Conservation (phyloP, 2,329 filamentous ascomycete species). For the Alternaria panax region DNA sequence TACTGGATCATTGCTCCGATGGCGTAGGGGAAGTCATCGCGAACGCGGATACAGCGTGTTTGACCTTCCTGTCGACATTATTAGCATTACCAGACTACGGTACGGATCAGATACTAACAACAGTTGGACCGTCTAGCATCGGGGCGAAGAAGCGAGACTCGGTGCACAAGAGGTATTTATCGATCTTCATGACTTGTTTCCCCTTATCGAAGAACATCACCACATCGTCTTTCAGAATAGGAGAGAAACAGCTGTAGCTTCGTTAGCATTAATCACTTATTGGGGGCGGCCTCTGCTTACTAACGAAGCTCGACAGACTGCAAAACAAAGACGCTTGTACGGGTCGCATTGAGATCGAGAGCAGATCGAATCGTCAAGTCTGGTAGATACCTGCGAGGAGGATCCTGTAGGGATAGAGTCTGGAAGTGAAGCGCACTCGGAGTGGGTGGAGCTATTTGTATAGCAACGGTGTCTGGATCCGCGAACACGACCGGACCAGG, state of each 20-base stretch:
- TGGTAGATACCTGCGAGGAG: not conserved
- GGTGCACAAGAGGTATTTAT: constrained; percentile 24
- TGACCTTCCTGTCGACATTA: constrained; percentile 1
- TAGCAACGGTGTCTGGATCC: not conserved
- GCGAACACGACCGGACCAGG: constrained; percentile 9
- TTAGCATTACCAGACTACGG: not conserved
- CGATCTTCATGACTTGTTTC: constrained; percentile 20
- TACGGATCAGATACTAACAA: constrained; percentile 2
- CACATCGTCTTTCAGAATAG: constrained; percentile 21
- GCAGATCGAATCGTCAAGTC: not conserved
- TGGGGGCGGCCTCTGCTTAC: constrained; percentile 7
- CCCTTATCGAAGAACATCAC: constrained; percentile 28
- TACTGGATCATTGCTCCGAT: constrained; percentile 30
- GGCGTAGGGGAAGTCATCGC: constrained; percentile 31
- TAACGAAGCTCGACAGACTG: constrained; percentile 7
- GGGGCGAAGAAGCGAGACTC: constrained; percentile 25
- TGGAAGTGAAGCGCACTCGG: constrained; percentile 24
- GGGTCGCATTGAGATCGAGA: not conserved
- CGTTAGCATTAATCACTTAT: not conserved
- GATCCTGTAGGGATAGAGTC: constrained; percentile 20
- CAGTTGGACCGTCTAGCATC: constrained; percentile 19
- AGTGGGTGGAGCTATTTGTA: constrained; percentile 6
- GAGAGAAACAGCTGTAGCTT: constrained; percentile 12
- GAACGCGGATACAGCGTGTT: constrained; percentile 25
- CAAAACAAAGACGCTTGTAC: constrained; percentile 15